Base-by-base conservation (phyloP, 805 yeast species). In the Myxozyma geophila region DNA sequence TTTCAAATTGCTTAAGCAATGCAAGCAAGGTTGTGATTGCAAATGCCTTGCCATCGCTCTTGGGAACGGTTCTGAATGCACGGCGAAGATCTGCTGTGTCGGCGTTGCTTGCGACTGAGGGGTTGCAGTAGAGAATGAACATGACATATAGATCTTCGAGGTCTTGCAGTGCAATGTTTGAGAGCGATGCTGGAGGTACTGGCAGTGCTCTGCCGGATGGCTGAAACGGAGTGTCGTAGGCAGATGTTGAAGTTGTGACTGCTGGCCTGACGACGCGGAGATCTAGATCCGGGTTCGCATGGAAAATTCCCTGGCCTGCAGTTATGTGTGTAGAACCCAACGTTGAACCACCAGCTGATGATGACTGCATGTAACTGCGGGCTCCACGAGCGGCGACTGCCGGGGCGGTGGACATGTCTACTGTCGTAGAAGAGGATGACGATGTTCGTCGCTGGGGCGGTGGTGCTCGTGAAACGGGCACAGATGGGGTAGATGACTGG, bases 1-100 rank as follows among this genome's bases (percentile, higher is more conserved):
- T 43, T 35, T 67, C 69, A 47, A 64, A 65, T 15, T 62, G 66
- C 44, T 56, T 44, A 10, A 65, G 36, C 17, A 67, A 48, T 3
- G 54, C 57, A 15, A 65, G 59, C 40, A 67, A 36, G 15, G 54
- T 47, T 33, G 62, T 54, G 19, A 59, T 41, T 6, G 55, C 62
- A 37, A 67, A 67, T 7, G 57, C 59, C 39, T 64, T 56, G 39
- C 68, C 67, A 37, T 67, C 70, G 21, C 69, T 60, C 40, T 59
- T 65, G 13, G 70, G 70, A n/a, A 67, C 68, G 23, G 50, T 58
- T 21, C 65, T 47, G 54, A 67, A 64, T 6, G 65, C 64, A 9
- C 56, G 60, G 5, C 64, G 63, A 13, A 67, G 59, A 13, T 61
- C 66, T 8, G 62, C 39, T 12, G 70, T 57, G 58, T 62, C 56